These are phyloP conservation scores for Yamadazyma dendronema DNA, from an alignment of 1,139 yeast species.

Conservation along the genomic window DNA sequence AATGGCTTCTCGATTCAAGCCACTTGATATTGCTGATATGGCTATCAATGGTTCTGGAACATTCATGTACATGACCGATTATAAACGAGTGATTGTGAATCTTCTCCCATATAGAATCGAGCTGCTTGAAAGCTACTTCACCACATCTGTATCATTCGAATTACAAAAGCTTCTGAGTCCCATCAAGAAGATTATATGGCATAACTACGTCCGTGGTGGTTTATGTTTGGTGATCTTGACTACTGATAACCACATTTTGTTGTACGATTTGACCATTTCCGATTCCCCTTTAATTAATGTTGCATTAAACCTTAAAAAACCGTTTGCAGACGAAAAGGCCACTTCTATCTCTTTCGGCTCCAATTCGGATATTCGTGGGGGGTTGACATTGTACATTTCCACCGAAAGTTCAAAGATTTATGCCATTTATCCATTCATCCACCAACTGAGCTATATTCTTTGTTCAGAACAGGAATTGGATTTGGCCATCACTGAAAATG, in stretches of 20 bases:
- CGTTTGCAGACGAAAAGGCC: constrained; percentile 18
- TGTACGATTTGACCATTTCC: constrained; percentile 31
- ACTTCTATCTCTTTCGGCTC: constrained; percentile 40
- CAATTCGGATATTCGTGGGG: constrained; percentile 25
- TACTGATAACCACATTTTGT: constrained; percentile 20
- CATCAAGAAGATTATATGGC: constrained; percentile 34
- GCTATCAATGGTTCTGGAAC: constrained; percentile 29
- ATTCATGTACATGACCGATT: constrained; percentile 35
- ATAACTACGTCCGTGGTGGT: constrained; percentile 26
- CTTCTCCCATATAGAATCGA: constrained; percentile 22
- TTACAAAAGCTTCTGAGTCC: constrained; percentile 18
- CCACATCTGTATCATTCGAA: constrained; percentile 17
- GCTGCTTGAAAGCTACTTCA: constrained; percentile 7
- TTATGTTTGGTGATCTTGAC: constrained; percentile 31
- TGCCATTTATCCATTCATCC: constrained; percentile 35
- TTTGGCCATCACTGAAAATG: constrained; percentile 26
- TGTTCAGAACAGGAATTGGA: constrained; percentile 23
- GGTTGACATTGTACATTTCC: constrained; percentile 35
- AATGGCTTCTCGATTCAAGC: constrained; percentile 7
- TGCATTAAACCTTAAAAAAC: constrained; percentile 16
- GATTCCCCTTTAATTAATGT: constrained; percentile 25
- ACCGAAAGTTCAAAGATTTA: constrained; percentile 24
- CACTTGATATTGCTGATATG: constrained; percentile 24
- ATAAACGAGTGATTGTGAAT: constrained; percentile 23
- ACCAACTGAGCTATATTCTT: constrained; percentile 10